Evolutionary conservation across 352 stramenopile species (phyloP).

Genomic region (Phytophthora pinifolia): DNA sequence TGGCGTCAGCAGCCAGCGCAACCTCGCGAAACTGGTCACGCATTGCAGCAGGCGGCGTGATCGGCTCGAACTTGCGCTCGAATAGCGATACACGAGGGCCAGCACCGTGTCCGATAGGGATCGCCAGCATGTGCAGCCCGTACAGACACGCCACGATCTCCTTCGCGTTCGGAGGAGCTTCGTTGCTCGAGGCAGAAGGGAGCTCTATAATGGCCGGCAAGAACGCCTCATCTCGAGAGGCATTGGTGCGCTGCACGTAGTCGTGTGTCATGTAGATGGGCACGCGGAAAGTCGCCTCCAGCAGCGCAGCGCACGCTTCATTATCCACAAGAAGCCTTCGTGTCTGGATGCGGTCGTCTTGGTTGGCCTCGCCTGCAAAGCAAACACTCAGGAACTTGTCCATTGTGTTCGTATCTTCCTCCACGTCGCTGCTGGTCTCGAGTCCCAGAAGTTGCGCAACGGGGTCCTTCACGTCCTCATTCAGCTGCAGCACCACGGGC

Average conservation of each 20-base stretch:
- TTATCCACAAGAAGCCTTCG: slow-evolving; percentile 30
- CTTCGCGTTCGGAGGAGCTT: slow-evolving; percentile 5
- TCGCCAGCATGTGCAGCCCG: slow-evolving; percentile 57
- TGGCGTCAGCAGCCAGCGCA: slow-evolving; percentile 23
- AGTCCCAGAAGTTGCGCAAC: slow-evolving; percentile 23
- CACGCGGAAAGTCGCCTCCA: slow-evolving; percentile 49
- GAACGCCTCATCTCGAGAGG: slow-evolving; percentile 25
- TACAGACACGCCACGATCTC: slow-evolving; percentile 49
- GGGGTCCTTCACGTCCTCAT: slow-evolving; percentile 9
- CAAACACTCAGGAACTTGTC: slow-evolving; percentile 19
- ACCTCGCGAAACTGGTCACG: slow-evolving; percentile 25
- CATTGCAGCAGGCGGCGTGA: slow-evolving; percentile 7
- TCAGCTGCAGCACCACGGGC: slow-evolving; percentile 38
- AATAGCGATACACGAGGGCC: slow-evolving; percentile 27
- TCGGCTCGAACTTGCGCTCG: slow-evolving; percentile 33
- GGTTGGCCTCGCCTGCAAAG: slow-evolving; percentile 21
- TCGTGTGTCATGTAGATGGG: slow-evolving; percentile 59
- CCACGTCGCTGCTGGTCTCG: background rate
- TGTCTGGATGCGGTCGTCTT: background rate
- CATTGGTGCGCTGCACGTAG: slow-evolving; percentile 67
- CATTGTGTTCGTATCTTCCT: slow-evolving; percentile 3
- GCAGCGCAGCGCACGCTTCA: slow-evolving; percentile 28
- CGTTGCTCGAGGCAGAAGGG: background rate
- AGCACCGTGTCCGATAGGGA: slow-evolving; percentile 18
- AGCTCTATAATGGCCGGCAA: slow-evolving; percentile 40